Base-by-base conservation (phyloP, 164 flowering plant species). In the Kingdonia uniflora region DNA sequence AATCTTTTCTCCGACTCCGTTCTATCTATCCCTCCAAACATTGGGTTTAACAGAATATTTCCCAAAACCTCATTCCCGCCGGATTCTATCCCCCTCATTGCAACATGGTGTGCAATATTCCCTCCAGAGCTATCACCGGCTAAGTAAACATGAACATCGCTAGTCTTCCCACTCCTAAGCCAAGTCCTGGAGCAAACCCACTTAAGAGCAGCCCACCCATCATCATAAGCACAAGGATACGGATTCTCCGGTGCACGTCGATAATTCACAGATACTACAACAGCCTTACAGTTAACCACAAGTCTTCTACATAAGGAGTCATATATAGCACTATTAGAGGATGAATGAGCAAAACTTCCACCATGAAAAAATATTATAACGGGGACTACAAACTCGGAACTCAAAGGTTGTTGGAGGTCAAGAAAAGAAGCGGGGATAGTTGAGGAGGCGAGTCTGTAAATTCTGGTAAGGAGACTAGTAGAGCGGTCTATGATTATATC, bases 81-180 rank as follows among this genome's bases (percentile, higher is more conserved):
- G 0, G 84, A 81, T 25, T 84, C 80, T 5, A 62, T 68, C 0
- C 92, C 92, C 59, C 67, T 70, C 38, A 73, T 0, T 8, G 89
- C 82, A 39, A 84, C 92, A 59, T 84, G 54, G 56, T 87, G 95
- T 0, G 56, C 87, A 14, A 87, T 87, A 47, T 87, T 87, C 11
- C 95, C 95, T 7, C 95, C 95, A 6, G 95, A 87, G 61, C 95
- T 86, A 57, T 86, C 95, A 1, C 95, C 95, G 7, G 76, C 84
- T 66, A 86, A 65, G 65, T 67, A 86, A 2, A 84, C 59, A 52
- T 79, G 82, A 51, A 73, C 85, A 59, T 78, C 76, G 0, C 79
- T 72, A 52, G 80, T 88, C 58, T 71, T 69, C 51, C 64, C 73
- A 46, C 91, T 81, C 49, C 56, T 60, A 35, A 84, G 79, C 95